Evolutionary conservation across 1,284 basidiomycete species (phyloP), one percentile per base, ranked within the genome.

Genomic region (Apiotrichum brassicae): DNA sequence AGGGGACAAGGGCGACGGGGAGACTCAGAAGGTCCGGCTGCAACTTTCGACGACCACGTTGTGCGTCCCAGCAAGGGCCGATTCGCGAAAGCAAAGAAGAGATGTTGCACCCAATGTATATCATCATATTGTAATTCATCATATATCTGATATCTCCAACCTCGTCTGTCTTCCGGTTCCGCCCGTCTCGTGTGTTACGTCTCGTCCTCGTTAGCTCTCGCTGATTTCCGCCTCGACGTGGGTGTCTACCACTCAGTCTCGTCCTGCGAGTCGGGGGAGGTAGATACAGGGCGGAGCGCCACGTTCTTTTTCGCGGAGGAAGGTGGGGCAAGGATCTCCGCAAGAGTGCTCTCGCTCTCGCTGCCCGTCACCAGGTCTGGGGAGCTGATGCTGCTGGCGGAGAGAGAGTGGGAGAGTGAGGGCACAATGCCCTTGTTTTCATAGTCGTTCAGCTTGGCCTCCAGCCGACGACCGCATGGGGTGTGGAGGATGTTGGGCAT

Each of bases 391-490:
- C 39, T 43, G n/a, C 23, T 23, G 3, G 46, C 37, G 2, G 23
- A 18, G 8, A 41, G 19, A 9, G 46, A 45, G 34, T 35, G 30
- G 16, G 35, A 19, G 22, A 44, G 43, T 1, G 32, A n/a, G 19
- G 53, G 53, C 0, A 53, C 18, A 18, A 53, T n/a, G 6, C 48
- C 48, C 34, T 50, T 41, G 33, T 37, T 20, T 40, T 63, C 57
- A 41, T 62, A 56, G 26, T 65, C 54, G 34, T 25, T 37, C 30
- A 71, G 45, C 33, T 56, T 58, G 25, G 32, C 49, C 28, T 64
- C 61, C 43, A 71, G 59, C 23, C 66, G 61, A 44, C 64, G 65
- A 13, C 69, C 69, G 24, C 66, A 67, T 6, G 69, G 67, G 18
- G 68, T 65, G 52, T 63, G 58, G 18, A 61, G 60, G 46, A 71